These are phyloP conservation scores for Ceratocystis colombiana DNA, from an alignment of 2,329 filamentous ascomycete genomes.

Conservation along the genomic window DNA sequence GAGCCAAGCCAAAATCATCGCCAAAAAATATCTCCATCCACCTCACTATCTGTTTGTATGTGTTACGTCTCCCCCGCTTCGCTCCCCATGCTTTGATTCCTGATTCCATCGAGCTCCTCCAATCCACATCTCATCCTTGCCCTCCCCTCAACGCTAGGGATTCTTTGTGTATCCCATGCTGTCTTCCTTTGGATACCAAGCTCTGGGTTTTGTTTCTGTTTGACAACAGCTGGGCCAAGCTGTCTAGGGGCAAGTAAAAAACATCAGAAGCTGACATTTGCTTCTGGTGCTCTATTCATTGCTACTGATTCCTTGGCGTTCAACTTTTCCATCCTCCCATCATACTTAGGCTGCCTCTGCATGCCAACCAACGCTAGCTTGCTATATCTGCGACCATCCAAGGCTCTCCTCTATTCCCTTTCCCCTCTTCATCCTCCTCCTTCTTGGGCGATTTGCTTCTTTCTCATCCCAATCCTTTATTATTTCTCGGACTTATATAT, in stretches of 20 bases:
- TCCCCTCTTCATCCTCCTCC: conserved; percentile 3
- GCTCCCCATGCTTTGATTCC: conserved; percentile 11
- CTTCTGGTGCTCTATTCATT: not conserved
- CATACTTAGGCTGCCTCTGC: conserved; percentile 10
- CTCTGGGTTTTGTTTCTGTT: not conserved
- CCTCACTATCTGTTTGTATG: conserved; percentile 10
- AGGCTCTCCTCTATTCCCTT: conserved; percentile 5
- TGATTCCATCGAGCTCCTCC: conserved; percentile 12
- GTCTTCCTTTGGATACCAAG: conserved; percentile 1
- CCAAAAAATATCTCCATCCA: not conserved
- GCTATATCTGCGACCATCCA: not conserved
- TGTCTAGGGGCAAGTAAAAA: not conserved
- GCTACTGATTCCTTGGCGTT: conserved; percentile 11
- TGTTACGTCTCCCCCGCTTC: conserved; percentile 7
- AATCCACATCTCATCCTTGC: conserved; percentile 1
- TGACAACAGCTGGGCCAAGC: not conserved
- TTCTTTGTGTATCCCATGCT: conserved; percentile 14
- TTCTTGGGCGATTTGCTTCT: conserved; percentile 10
- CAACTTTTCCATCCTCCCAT: not conserved
- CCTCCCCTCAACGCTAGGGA: conserved; percentile 1
- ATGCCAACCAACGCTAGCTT: not conserved
- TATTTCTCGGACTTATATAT: conserved; percentile 9
- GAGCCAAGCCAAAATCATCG: not conserved
- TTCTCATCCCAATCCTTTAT: conserved; percentile 7
- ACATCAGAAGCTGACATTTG: conserved; percentile 5